A percentile compares a stretch with the other conserved stretches of the same genome.
These are phyloP conservation scores for Linnemannia hyalina DNA, from an alignment of 192 early-diverging fungal genomes.

Conservation along the genomic window DNA sequence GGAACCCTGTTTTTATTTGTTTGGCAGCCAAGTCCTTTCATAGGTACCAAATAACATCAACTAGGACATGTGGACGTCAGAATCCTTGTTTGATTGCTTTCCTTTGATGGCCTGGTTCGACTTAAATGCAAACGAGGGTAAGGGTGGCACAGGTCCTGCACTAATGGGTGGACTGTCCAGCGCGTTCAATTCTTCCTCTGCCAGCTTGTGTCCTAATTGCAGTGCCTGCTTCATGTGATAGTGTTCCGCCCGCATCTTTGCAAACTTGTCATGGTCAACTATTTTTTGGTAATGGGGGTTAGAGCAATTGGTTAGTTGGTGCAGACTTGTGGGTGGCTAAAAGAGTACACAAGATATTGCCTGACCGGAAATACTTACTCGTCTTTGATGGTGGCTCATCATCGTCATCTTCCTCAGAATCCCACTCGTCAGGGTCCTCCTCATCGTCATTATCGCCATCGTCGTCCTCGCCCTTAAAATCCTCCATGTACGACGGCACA, in stretches of 20 bases:
- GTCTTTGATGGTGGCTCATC: conserved; percentile 54
- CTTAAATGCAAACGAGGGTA: conserved; percentile 34
- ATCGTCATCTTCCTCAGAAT: conserved; percentile 66
- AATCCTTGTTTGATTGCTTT: neutral
- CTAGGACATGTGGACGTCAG: neutral
- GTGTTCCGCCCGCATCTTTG: conserved; percentile 83
- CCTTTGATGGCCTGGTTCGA: conserved; percentile 8
- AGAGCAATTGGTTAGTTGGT: neutral
- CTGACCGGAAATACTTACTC: conserved; percentile 1
- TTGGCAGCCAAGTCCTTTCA: neutral
- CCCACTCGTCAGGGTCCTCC: conserved; percentile 71
- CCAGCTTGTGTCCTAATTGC: conserved; percentile 63
- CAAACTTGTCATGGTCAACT: conserved; percentile 81
- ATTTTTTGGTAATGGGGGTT: conserved; percentile 27
- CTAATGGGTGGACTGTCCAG: conserved; percentile 15
- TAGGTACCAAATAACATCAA: neutral
- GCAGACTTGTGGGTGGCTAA: neutral
- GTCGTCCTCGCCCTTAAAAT: conserved; percentile 45
- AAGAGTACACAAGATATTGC: neutral
- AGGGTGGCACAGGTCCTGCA: conserved; percentile 24
- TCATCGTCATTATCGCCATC: conserved; percentile 56
- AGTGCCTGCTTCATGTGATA: conserved; percentile 91
- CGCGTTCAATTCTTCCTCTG: conserved; percentile 60
- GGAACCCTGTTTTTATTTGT: neutral
- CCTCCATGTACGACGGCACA: conserved; percentile 60